phyloP scores from a whole-genome alignment of 495 filamentous ascomycete species.

The Staphylotrichum longicolle region DNA sequence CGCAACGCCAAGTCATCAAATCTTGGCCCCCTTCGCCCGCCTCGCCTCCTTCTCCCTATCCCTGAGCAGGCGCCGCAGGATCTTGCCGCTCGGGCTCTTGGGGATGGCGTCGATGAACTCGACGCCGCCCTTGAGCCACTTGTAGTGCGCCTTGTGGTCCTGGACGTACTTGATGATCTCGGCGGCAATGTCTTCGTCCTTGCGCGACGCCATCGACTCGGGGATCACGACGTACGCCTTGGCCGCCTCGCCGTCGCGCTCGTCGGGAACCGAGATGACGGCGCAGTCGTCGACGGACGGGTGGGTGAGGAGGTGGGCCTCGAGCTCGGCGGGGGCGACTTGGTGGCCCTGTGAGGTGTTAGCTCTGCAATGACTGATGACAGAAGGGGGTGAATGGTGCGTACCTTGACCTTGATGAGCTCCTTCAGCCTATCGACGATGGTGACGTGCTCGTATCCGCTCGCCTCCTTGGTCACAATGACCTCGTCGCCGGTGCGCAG shows the following conservation, averaged over 20 bases:
- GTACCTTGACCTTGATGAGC: slow-evolving; percentile 88
- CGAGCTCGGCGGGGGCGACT: slow-evolving; percentile 89
- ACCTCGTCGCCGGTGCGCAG: slow-evolving; percentile 87
- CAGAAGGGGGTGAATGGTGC: slow-evolving; percentile 19
- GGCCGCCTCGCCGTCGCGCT: slow-evolving; percentile 74
- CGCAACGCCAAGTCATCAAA: slow-evolving; percentile 27
- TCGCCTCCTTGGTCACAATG: slow-evolving; percentile 59
- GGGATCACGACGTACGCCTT: slow-evolving; percentile 86
- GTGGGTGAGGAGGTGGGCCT: slow-evolving; percentile 83
- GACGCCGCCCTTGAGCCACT: slow-evolving; percentile 85
- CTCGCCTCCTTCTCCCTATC: slow-evolving; percentile 74
- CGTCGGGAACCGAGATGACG: slow-evolving; percentile 77
- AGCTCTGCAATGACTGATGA: not conserved
- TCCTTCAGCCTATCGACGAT: slow-evolving; percentile 92
- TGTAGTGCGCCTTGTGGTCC: slow-evolving; percentile 80
- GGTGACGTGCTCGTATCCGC: slow-evolving; percentile 72
- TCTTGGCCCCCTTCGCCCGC: slow-evolving; percentile 57
- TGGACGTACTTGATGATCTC: slow-evolving; percentile 75
- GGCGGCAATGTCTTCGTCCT: slow-evolving; percentile 49
- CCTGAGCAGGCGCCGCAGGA: slow-evolving; percentile 73
- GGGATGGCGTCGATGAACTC: slow-evolving; percentile 74
- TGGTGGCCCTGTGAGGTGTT: slow-evolving; percentile 64
- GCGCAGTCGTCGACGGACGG: slow-evolving; percentile 78
- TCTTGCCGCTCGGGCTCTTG: slow-evolving; percentile 93
- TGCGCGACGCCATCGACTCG: slow-evolving; percentile 55